Percentiles rank a stretch among this genome's conserved stretches.
Conservation (phyloP, 2,329 filamentous ascomycete genomes). For the Apiospora hydei region DNA sequence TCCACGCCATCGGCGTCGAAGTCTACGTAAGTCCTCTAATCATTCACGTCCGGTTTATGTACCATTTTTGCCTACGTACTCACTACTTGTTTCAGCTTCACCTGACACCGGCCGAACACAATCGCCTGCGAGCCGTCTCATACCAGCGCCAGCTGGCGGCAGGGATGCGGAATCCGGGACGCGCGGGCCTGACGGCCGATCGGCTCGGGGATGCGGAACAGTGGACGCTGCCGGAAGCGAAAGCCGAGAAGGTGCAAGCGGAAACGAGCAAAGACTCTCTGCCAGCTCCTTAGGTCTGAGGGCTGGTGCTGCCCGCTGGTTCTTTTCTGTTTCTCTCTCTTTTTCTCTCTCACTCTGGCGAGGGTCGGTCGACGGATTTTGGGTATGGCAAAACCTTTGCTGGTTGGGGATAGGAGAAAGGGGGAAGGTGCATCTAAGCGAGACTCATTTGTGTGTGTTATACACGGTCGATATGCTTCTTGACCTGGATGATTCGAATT, state of each 20-base stretch:
- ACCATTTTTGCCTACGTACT: background rate
- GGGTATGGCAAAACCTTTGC: background rate
- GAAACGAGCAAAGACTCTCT: background rate
- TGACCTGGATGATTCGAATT: background rate
- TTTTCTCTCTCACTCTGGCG: background rate
- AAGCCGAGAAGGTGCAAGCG: background rate
- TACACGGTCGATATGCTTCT: background rate
- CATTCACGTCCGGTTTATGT: background rate
- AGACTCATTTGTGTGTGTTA: background rate
- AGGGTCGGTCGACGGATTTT: background rate
- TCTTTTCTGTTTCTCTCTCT: background rate
- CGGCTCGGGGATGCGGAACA: conserved; percentile 34
- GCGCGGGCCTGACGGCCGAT: conserved; percentile 53
- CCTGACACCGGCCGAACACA: conserved; percentile 60
- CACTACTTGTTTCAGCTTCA: conserved; percentile 47
- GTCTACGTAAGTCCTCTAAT: conserved; percentile 49
- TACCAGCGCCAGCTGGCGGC: conserved; percentile 63
- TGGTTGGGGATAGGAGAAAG: background rate
- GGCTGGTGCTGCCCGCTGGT: background rate
- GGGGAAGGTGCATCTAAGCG: background rate
- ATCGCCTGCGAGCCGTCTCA: conserved; percentile 61
- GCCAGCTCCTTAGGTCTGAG: background rate
- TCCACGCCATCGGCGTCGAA: conserved; percentile 60
- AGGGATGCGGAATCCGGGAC: conserved; percentile 57
- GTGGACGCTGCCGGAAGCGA: conserved; percentile 15